Evolutionary conservation across 164 flowering plant species (phyloP).

Genomic region (Chimonanthus praecox): DNA sequence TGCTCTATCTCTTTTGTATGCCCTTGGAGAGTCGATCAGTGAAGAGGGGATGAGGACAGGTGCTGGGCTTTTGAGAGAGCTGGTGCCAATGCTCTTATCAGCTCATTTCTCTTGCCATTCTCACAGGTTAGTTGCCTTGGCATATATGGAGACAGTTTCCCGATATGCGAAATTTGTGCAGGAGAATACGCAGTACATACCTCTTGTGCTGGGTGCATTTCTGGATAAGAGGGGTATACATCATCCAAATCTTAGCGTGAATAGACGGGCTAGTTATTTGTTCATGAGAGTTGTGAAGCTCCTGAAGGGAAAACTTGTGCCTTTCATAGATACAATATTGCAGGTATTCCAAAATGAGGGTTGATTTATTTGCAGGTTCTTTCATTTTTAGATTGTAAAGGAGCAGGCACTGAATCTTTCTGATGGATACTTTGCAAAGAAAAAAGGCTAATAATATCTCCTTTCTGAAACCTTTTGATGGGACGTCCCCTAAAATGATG

Average conservation of each 20-base stretch:
- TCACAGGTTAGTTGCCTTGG: slow-evolving; percentile 86
- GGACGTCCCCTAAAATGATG: too few species aligned
- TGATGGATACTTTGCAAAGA: too few species aligned
- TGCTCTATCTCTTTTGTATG: slow-evolving; percentile 80
- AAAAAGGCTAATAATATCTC: too few species aligned
- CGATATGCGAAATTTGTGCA: slow-evolving; percentile 79
- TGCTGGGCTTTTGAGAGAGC: slow-evolving; percentile 60
- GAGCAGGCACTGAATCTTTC: background rate
- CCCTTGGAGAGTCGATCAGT: slow-evolving; percentile 78
- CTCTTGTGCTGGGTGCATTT: slow-evolving; percentile 67
- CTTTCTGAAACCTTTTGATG: too few species aligned
- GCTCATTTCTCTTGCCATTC: slow-evolving; percentile 76
- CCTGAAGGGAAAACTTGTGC: slow-evolving; percentile 82
- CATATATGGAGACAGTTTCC: slow-evolving; percentile 77
- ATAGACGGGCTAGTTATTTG: slow-evolving; percentile 88
- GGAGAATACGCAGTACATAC: slow-evolving; percentile 72
- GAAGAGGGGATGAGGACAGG: slow-evolving; percentile 74
- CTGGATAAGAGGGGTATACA: slow-evolving; percentile 94
- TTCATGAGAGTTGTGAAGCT: slow-evolving; percentile 90
- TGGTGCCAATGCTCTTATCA: slow-evolving; percentile 76
- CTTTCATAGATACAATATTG: slow-evolving; percentile 78
- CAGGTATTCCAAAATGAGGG: slow-evolving; percentile 49
- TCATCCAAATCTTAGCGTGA: slow-evolving; percentile 78
- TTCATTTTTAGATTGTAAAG: background rate
- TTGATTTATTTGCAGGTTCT: background rate